Evolutionary conservation across 345 rosid species (phyloP), one percentile per base, ranked within the genome.

Genomic region (Linum trigynum): DNA sequence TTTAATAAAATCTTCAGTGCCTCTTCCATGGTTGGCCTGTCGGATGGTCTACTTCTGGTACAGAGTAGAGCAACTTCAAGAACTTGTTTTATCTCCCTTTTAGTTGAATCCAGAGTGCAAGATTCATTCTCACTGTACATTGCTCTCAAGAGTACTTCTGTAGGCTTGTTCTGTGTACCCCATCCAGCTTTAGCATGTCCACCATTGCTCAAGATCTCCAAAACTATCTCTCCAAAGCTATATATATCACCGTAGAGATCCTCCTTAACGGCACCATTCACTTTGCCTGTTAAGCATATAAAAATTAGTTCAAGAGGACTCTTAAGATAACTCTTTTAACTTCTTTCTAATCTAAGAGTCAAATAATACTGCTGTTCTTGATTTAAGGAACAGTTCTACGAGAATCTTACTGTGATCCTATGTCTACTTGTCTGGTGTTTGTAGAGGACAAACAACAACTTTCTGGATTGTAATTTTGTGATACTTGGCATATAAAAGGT

Each of bases 1-100:
- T 71, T 82, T 10, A 87, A 82, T 53, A 92, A 68, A 38, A 86
- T 82, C 82, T 86, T 86, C 70, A 92, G 41, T 38, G 74, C 91
- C 59, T 85, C 94, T 72, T 81, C 75, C 77, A 88, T 85, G 59
- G 81, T 71, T 23, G 90, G 96, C 38, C 84, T 73, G 65, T 86
- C 84, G 5, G 79, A 73, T 23, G 83, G 68, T 45, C 73, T 78
- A 66, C 73, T 82, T 77, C 75, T 76, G 32, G 83, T 77, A 85
- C 98, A 92, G 63, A 81, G 84, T 67, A 88, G 66, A 53, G 94
- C 90, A 12, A 92, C 84, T 67, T 90, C 89, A 62, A 86, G 81
- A 65, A 80, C 81, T 50, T 67, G 39, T 65, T 83, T 81, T 8
- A 83, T 80, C 73, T 88, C 89, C 67, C 81, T 85, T 63, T 67